These are phyloP conservation scores for Hanseniaspora jakobsenii DNA, from an alignment of 805 yeast species.

Conservation along the genomic window DNA sequence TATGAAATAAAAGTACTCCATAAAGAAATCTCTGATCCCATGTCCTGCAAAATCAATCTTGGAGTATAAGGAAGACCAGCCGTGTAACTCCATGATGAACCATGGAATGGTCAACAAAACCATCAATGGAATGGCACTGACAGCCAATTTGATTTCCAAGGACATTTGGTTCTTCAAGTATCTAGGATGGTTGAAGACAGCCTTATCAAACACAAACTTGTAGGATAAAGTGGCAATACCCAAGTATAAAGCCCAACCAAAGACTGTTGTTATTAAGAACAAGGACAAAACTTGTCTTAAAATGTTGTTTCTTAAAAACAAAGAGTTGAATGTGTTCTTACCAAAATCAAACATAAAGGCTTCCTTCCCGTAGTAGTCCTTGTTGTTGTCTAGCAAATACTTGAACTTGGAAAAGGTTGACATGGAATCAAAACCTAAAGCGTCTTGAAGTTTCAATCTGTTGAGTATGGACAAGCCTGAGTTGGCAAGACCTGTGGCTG, in stretches of 20 bases:
- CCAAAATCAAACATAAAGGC: constrained; percentile 50
- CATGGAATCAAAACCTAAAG: constrained; percentile 16
- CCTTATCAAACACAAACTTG: constrained; percentile 67
- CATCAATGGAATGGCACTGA: constrained; percentile 80
- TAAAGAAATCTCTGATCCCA: constrained; percentile 50
- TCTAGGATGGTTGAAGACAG: constrained; percentile 89
- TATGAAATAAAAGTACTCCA: constrained; percentile 67
- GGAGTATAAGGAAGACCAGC: constrained; percentile 69
- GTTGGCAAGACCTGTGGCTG: too few species aligned
- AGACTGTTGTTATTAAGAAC: constrained; percentile 56
- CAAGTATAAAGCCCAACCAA: constrained; percentile 79
- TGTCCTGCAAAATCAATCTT: constrained; percentile 50
- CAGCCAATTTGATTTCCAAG: constrained; percentile 68
- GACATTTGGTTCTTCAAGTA: constrained; percentile 86
- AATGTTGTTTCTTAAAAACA: constrained; percentile 58
- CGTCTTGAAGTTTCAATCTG: constrained; percentile 1
- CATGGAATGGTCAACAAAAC: constrained; percentile 79
- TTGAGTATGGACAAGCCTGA: constrained; percentile 10
- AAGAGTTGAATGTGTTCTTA: constrained; percentile 48
- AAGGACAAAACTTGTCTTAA: constrained; percentile 61
- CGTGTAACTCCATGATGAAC: constrained; percentile 72
- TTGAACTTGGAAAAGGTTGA: constrained; percentile 14
- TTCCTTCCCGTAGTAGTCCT: constrained; percentile 46
- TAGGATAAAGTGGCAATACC: constrained; percentile 67
- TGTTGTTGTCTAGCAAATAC: constrained; percentile 20